Base-by-base conservation (phyloP, 1,284 basidiomycete species). In the Marasmius sp. region DNA sequence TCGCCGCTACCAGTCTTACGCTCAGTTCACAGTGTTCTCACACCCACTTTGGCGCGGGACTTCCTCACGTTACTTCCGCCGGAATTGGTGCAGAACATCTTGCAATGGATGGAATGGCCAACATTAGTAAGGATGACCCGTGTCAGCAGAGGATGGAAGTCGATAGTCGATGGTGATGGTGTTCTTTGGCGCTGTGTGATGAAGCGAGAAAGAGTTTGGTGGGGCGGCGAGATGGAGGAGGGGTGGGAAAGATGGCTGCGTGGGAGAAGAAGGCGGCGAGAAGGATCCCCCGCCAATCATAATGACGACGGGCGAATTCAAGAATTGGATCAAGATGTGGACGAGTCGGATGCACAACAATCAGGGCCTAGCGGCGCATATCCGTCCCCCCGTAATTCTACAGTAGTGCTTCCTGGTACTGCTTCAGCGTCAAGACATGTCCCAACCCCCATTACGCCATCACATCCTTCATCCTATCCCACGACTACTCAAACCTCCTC, bases 31-130 rank as follows among this genome's bases (percentile, higher is more conserved):
- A 89, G 89, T 50, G 88, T 95, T 64, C 80, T 95, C 66, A 89
- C 89, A 0, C 92, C 93, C 36, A 93, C 91, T 7, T 80, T 95
- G 33, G 91, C 92, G 20, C 88, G 93, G 67, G 94, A 95, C 74
- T 95, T 95, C 72, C 81, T 95, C 65, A 91, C 89, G 2, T 84
- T 94, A 49, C 82, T 95, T 6, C 94, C 94, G 8, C 88, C 92
- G 20, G 93, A 95, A 68, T 85, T 95, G 52, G 89, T 92, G 55
- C 91, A 91, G 0, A 87, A 91, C 62, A 82, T 95, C 62, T 82
- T 95, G 62, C 88, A 87, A 66, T 92, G 83, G 71, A 85, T 95
- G 22, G 86, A 91, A 3, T 91, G 88, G 67, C 81, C 86, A 6
- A 86, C 91, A 18, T 85, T 95, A 50, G 86, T 90, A 45, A 88